Conservation (phyloP, 2,329 filamentous ascomycete genomes). For the Phoma herbarum region DNA sequence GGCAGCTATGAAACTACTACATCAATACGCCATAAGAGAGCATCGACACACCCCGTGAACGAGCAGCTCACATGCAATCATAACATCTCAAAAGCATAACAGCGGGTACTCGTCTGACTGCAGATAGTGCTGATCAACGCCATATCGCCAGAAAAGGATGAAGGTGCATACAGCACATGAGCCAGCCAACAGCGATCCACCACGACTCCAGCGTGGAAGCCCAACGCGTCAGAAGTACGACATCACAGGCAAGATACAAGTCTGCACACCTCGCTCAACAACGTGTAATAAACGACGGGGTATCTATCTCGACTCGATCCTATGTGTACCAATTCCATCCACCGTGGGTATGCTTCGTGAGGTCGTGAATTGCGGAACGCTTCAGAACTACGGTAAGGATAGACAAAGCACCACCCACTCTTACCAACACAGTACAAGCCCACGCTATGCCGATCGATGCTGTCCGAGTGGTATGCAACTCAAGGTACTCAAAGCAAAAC, state of each 20-base stretch:
- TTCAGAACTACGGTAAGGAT: neutral
- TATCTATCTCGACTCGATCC: neutral
- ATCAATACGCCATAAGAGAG: slow-evolving; percentile 1
- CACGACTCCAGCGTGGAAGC: neutral
- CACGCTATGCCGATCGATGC: neutral
- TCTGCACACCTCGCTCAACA: neutral
- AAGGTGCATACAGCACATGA: neutral
- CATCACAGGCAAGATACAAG: neutral
- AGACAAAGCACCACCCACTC: neutral
- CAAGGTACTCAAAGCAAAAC: neutral
- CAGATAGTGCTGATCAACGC: neutral
- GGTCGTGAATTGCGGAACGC: neutral
- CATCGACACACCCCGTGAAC: neutral
- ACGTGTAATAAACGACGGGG: neutral
- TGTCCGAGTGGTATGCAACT: neutral
- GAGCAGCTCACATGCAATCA: neutral
- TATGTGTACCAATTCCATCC: neutral
- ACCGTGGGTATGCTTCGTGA: neutral
- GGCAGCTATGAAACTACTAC: slow-evolving; percentile 23
- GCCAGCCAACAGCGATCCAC: neutral
- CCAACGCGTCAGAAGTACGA: neutral
- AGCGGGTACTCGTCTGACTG: neutral
- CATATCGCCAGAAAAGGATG: neutral
- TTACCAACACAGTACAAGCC: neutral
- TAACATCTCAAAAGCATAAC: neutral